Conservation (phyloP, 352 stramenopile species). For the Phytophthora sp. region DNA sequence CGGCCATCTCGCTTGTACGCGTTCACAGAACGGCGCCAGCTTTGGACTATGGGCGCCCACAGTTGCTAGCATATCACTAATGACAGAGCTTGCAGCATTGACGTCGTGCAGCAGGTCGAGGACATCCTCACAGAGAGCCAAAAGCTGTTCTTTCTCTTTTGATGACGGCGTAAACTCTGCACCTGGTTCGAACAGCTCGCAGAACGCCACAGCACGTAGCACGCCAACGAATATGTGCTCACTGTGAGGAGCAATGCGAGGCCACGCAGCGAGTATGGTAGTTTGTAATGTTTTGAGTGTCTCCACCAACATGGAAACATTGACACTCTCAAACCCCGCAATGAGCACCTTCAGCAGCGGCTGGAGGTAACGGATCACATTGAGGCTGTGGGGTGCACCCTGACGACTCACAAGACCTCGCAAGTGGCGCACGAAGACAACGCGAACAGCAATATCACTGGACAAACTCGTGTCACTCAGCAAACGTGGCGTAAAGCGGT, state of each 20-base stretch:
- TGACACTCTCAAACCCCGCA: constrained; percentile 70
- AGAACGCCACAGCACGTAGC: constrained; percentile 70
- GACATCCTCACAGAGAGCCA: constrained; percentile 41
- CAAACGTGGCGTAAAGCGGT: constrained; percentile 69
- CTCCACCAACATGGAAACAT: constrained; percentile 51
- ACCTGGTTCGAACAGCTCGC: constrained; percentile 61
- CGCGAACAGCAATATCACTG: constrained; percentile 60
- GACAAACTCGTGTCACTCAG: constrained; percentile 68
- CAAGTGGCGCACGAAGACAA: constrained; percentile 63
- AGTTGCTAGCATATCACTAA: constrained; percentile 30
- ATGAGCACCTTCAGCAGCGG: constrained; percentile 78
- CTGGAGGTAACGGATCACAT: constrained; percentile 78
- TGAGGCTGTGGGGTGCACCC: constrained; percentile 70
- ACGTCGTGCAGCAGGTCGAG: constrained; percentile 45
- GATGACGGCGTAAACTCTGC: constrained; percentile 27
- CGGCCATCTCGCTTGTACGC: constrained; percentile 21
- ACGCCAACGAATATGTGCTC: constrained; percentile 75
- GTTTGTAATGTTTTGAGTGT: constrained; percentile 64
- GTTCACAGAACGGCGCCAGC: constrained; percentile 32
- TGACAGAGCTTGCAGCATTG: constrained; percentile 13
- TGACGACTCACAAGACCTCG: constrained; percentile 52
- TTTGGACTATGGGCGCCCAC: constrained; percentile 29
- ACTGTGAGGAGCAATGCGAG: constrained; percentile 67
- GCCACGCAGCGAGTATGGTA: constrained; percentile 66
- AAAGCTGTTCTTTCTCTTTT: constrained; percentile 37